Conservation (phyloP, 108 stramenopile genomes). For the Nitzschia sp. region DNA sequence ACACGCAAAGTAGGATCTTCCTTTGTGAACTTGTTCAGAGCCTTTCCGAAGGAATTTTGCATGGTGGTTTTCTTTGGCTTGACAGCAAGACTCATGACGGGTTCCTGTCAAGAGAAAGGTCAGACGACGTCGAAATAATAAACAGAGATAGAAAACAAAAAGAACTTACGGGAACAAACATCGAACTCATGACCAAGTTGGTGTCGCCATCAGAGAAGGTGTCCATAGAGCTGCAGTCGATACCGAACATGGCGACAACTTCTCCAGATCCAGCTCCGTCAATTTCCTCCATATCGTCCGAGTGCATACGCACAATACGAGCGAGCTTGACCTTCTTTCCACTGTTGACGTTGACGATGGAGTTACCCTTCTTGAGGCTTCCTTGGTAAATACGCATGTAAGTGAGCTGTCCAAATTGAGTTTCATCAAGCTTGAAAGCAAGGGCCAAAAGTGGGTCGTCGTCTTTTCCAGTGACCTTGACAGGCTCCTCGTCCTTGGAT, state of each 20-base stretch:
- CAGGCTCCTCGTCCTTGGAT: constrained; percentile 76
- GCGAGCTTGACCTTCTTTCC: constrained; percentile 93
- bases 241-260: constrained; percentile 99
- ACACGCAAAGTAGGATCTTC: constrained; percentile 99
- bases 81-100: constrained; percentile 96
- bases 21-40: constrained; percentile 93
- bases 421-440: constrained; percentile 99
- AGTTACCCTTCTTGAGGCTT: constrained; percentile 83
- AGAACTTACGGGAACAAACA: constrained; percentile 88
- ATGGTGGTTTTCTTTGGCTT: constrained; percentile 85
- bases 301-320: constrained; percentile 98
- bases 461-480: constrained; percentile 58
- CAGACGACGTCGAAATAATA: background rate
- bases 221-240: constrained; percentile 98
- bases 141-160: background rate
- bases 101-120: constrained; percentile 49
- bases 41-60: constrained; percentile 91
- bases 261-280: constrained; percentile 93
- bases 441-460: constrained; percentile 90
- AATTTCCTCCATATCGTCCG: constrained; percentile 99
- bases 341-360: constrained; percentile 78
- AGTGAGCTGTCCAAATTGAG: constrained; percentile 96
- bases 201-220: constrained; percentile 93
- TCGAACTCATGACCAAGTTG: constrained; percentile 88
- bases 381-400: constrained; percentile 99